Conservation (phyloP, 352 stramenopile genomes). For the Phytophthora pseudosyringae region DNA sequence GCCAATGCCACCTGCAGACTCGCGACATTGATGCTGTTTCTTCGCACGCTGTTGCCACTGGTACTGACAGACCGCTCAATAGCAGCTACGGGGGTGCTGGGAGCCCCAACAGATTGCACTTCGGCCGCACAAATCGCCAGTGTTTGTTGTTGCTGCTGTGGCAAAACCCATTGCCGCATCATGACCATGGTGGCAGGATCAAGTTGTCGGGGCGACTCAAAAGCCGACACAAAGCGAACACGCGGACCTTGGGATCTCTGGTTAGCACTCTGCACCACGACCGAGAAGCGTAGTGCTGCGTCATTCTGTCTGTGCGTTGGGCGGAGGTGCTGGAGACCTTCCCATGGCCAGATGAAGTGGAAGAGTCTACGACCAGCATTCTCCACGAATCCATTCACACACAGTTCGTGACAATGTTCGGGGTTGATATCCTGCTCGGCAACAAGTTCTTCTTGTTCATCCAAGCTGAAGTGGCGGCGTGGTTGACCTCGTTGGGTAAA, state of each 20-base stretch:
- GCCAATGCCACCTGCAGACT: constrained; percentile 24
- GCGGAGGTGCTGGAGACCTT: constrained; percentile 54
- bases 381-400: constrained; percentile 72
- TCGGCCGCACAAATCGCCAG: constrained; percentile 31
- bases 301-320: constrained; percentile 23
- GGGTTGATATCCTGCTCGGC: constrained; percentile 64
- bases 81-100: background rate
- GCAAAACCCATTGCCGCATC: constrained; percentile 25
- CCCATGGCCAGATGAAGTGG: constrained; percentile 71
- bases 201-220: constrained; percentile 32
- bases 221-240: constrained; percentile 60
- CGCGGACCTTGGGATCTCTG: constrained; percentile 33
- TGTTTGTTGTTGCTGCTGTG: constrained; percentile 23
- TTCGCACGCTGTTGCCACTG: constrained; percentile 6
- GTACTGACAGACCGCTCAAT: background rate
- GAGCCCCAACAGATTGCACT: background rate
- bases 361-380: constrained; percentile 63
- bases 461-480: constrained; percentile 28
- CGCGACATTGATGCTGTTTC: constrained; percentile 30
- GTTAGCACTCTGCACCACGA: constrained; percentile 42
- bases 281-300: constrained; percentile 28
- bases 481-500: constrained; percentile 23
- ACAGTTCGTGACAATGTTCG: constrained; percentile 81
- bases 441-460: constrained; percentile 40
- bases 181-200: constrained; percentile 33